phyloP scores from a whole-genome alignment of 495 filamentous ascomycete species.

The Trichoderma reesei region DNA sequence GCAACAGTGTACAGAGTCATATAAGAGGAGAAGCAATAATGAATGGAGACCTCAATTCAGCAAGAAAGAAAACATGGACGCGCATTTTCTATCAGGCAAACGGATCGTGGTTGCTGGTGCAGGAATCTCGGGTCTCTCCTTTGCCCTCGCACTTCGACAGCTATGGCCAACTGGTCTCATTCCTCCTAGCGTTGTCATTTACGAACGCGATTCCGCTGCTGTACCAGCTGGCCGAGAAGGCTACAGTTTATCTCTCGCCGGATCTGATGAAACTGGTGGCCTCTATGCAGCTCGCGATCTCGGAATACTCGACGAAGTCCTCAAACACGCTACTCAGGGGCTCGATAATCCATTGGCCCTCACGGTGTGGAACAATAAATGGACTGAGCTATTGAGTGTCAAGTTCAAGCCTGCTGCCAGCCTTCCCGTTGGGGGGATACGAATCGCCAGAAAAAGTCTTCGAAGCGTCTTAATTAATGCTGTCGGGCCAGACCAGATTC shows the following conservation, averaged over 20 bases:
- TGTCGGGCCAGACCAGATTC: slow-evolving; percentile 13
- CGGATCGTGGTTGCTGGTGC: slow-evolving; percentile 28
- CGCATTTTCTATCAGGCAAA: slow-evolving; percentile 25
- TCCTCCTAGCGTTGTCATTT: slow-evolving; percentile 20
- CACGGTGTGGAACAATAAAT: slow-evolving; percentile 21
- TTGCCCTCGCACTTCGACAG: slow-evolving; percentile 24
- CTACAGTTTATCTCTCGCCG: slow-evolving; percentile 27
- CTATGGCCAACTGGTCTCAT: slow-evolving; percentile 18
- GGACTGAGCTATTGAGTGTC: slow-evolving; percentile 16
- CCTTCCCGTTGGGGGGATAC: slow-evolving; percentile 17
- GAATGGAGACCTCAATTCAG: background rate
- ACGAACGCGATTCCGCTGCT: slow-evolving; percentile 23
- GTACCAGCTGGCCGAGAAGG: slow-evolving; percentile 19
- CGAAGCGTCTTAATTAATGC: slow-evolving; percentile 16
- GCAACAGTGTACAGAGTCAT: too few relatives aligned
- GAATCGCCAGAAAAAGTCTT: slow-evolving; percentile 19
- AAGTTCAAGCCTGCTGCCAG: slow-evolving; percentile 12
- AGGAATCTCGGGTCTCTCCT: slow-evolving; percentile 27
- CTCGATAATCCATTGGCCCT: slow-evolving; percentile 14
- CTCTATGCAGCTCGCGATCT: slow-evolving; percentile 19
- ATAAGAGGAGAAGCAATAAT: background rate
- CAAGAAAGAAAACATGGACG: background rate
- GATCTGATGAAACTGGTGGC: slow-evolving; percentile 17
- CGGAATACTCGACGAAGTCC: slow-evolving; percentile 17
- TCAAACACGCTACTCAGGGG: slow-evolving; percentile 14